Conservation (phyloP, 305 asterid species). For the Fraxinus latifolia region DNA sequence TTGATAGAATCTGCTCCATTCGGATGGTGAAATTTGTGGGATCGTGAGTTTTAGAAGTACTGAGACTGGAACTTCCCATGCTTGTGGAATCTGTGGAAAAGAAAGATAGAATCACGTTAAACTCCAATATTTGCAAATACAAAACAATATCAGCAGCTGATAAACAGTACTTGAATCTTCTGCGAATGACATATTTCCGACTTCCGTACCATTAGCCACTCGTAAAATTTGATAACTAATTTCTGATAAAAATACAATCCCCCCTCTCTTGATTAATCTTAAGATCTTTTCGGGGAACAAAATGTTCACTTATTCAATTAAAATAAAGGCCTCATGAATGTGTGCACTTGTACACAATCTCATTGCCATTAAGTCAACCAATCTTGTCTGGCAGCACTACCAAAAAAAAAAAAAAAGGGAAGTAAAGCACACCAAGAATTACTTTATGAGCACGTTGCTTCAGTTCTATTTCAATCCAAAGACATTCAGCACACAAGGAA, state of each 20-base stretch:
- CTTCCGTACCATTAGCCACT: neutral
- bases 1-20: conserved; percentile 83
- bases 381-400: neutral
- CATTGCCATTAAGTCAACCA: neutral
- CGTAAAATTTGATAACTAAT: neutral
- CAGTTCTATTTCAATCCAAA: neutral
- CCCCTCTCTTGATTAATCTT: neutral
- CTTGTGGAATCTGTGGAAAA: conserved; percentile 51
- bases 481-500: neutral
- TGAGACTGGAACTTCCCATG: conserved; percentile 82
- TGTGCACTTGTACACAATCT: neutral
- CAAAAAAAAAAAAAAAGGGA: neutral
- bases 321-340: neutral
- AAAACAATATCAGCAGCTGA: neutral
- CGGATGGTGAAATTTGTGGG: conserved; percentile 67
- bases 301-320: neutral
- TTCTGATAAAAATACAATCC: neutral
- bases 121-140: conserved; percentile 1
- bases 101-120: conserved; percentile 20
- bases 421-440: neutral
- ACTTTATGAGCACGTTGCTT: neutral
- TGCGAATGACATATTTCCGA: neutral
- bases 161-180: conserved; percentile 4
- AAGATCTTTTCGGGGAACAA: neutral
- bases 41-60: conserved; percentile 74